phyloP scores from a whole-genome alignment of 2,329 filamentous ascomycete species.

The Parastagonospora nodorum region DNA sequence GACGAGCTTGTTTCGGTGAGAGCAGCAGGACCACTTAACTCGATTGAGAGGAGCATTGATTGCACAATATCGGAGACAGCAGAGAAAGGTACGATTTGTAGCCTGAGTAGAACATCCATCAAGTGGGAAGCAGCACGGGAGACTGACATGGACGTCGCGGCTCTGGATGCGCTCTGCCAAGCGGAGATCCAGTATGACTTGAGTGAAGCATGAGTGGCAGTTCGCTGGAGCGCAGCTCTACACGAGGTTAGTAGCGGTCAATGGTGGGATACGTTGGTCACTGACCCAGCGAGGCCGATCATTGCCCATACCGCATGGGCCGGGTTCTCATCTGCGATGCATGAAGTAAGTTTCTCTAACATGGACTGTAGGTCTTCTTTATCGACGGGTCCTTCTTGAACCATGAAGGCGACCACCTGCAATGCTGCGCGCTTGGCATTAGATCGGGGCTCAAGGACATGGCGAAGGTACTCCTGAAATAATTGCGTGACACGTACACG shows the following conservation, averaged over 20 bases:
- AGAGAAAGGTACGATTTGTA: slow-evolving; percentile 69
- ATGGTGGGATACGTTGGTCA: slow-evolving; percentile 7
- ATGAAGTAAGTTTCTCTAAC: slow-evolving; percentile 62
- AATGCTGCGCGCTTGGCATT: slow-evolving; percentile 56
- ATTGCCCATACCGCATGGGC: slow-evolving; percentile 76
- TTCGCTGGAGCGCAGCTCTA: slow-evolving; percentile 39
- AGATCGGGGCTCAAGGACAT: slow-evolving; percentile 39
- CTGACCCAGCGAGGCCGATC: slow-evolving; percentile 78
- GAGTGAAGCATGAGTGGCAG: slow-evolving; percentile 38
- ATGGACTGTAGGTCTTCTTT: slow-evolving; percentile 60
- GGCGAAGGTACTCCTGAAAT: slow-evolving; percentile 49
- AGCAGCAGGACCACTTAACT: slow-evolving; percentile 77
- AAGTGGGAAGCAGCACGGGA: slow-evolving; percentile 80
- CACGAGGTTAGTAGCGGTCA: slow-evolving; percentile 1
- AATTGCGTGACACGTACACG: slow-evolving; percentile 44
- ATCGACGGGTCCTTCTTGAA: slow-evolving; percentile 46
- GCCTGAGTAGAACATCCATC: slow-evolving; percentile 69
- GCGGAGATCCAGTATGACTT: slow-evolving; percentile 68
- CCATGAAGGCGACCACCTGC: slow-evolving; percentile 59
- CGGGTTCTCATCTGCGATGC: slow-evolving; percentile 71
- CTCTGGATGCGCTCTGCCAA: slow-evolving; percentile 76
- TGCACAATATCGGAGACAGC: slow-evolving; percentile 72
- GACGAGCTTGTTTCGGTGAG: slow-evolving; percentile 79
- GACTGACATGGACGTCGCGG: slow-evolving; percentile 70
- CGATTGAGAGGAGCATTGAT: slow-evolving; percentile 74